These are phyloP conservation scores for Fraxinus latifolia DNA, from an alignment of 305 asterid genomes.

Conservation along the genomic window DNA sequence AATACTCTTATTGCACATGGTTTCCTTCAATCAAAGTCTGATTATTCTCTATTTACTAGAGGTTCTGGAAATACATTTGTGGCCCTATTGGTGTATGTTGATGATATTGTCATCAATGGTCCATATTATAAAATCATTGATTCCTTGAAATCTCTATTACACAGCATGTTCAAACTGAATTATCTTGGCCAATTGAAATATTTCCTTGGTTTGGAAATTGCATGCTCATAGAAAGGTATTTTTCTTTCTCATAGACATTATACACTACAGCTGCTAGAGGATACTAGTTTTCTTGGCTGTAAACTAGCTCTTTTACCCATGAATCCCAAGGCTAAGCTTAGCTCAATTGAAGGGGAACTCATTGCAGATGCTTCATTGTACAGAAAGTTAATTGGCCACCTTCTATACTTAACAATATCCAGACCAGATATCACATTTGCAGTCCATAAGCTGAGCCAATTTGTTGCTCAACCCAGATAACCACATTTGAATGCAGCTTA, in stretches of 20 bases:
- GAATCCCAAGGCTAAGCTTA: not conserved
- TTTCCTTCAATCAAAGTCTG: not conserved
- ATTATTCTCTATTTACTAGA: not conserved
- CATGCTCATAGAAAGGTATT: not conserved
- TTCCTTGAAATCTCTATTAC: not conserved
- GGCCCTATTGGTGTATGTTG: not conserved
- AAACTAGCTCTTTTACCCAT: not conserved
- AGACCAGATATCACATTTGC: not conserved
- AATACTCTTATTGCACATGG: not conserved
- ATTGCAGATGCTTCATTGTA: not conserved
- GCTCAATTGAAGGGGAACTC: not conserved
- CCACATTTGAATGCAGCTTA: not conserved
- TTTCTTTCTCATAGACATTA: not conserved
- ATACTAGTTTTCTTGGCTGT: not conserved
- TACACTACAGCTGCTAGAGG: not conserved
- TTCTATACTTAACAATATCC: not conserved
- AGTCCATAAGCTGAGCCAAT: not conserved
- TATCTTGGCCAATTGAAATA: not conserved
- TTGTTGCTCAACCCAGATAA: not conserved
- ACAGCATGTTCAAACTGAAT: not conserved
- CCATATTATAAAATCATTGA: not conserved
- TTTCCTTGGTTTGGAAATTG: not conserved
- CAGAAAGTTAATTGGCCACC: not conserved
- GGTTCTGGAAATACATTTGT: not conserved
- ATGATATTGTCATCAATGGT: not conserved